Evolutionary conservation across 345 rosid genomes (phyloP), one percentile per base, ranked within the genome.

Genomic region (Luvunga scandens): DNA sequence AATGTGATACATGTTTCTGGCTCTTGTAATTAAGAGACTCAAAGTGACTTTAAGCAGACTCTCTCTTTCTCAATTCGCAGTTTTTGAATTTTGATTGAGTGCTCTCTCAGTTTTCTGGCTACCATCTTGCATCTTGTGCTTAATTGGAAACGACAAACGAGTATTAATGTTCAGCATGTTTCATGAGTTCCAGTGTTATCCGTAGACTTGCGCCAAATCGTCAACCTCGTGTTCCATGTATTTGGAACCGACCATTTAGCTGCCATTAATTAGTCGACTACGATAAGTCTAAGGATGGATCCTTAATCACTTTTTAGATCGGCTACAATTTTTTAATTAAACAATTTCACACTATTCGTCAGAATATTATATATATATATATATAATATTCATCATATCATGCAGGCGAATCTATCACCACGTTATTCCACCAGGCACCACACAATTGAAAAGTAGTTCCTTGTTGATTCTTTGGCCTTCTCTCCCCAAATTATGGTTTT

Each of bases 151-250:
- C 69, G 25, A 66, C 69, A 66, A 19, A 33, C 1, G 42, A 31
- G 19, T 12, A 30, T 39, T 1, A 4, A 4, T 61, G 2, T 1
- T 2, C 1, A 0, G 62, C 13, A 18, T 31, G 22, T 1, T 2
- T 34, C 57, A 53, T 18, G 57, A 53, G 5, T 42, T 45, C 16
- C 50, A 0, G 1, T 45, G 38, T 28, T 34, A 31, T 10, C 64
- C 16, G 38, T 39, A 28, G 30, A 10, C 60, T 28, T 39, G 50
- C 71, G 53, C 42, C 65, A 45, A 27, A 13, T 53, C 19, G 80
- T 81, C 83, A 76, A 71, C 77, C 80, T 56, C 64, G 77, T 81
- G 80, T 71, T 34, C 31, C 80, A 66, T 81, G 73, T 33, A 56
- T 67, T 76, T 16, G 2, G 36, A 76, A 36, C 66, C 9, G 4